Evolutionary conservation across 2,329 filamentous ascomycete species (phyloP).

Genomic region (Lachnellula willkommii): DNA sequence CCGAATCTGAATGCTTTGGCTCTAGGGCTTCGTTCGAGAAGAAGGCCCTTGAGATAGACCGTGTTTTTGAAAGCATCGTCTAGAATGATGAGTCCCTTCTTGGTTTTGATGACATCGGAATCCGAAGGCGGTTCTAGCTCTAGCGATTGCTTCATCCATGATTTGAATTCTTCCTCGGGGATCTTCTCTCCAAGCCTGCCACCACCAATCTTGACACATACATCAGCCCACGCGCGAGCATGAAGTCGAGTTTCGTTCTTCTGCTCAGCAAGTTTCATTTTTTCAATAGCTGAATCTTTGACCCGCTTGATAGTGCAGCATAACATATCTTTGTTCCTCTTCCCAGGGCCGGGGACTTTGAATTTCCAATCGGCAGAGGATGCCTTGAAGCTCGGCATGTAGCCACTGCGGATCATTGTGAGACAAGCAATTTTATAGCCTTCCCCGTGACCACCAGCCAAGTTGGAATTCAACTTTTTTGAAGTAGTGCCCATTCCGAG

Average conservation of each 20-base stretch:
- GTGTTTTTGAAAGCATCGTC: neutral
- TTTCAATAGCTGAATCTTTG: neutral
- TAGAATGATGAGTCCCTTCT: no score
- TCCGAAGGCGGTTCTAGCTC: no score
- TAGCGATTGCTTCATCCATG: no score
- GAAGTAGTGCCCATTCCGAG: slow-evolving; percentile 13
- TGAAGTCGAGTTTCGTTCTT: no score
- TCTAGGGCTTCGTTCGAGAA: neutral
- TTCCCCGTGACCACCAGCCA: slow-evolving; percentile 27
- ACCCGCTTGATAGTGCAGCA: slow-evolving; percentile 7
- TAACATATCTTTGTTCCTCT: no score
- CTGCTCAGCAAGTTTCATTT: neutral
- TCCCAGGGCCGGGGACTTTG: slow-evolving; percentile 4
- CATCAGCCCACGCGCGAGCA: no score
- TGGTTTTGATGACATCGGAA: no score
- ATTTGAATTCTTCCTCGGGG: no score
- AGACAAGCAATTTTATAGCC: slow-evolving; percentile 28
- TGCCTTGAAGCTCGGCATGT: slow-evolving; percentile 18
- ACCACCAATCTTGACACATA: no score
- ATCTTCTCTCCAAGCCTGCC: no score
- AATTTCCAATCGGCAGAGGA: slow-evolving; percentile 23
- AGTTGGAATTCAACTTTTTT: slow-evolving; percentile 12
- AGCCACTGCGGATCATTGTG: slow-evolving; percentile 22
- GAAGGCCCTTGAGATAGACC: neutral
- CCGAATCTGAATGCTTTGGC: neutral